Evolutionary conservation across 2,329 filamentous ascomycete species (phyloP), one percentile per base, ranked within the genome.

Genomic region (Kalaharituber pfeilii): DNA sequence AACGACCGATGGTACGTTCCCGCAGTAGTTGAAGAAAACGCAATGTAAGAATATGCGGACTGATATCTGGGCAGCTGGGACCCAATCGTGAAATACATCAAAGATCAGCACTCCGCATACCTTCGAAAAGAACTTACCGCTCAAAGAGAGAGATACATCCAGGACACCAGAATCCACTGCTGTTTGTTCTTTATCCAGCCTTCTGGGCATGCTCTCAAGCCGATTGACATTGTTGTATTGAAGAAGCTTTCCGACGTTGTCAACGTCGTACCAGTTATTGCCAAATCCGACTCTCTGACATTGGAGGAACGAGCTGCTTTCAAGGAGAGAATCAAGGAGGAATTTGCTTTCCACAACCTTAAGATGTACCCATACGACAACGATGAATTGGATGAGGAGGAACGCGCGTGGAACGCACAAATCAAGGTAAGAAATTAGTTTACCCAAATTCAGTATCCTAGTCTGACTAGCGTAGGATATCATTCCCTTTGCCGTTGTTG

Each of bases 301-400:
- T 76, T 95, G 29, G 89, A 98, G 72, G 91, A 98, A 78, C 83
- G 91, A 65, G 80, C 81, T 68, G 85, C 83, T 50, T 98, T 98
- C 81, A 98, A 98, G 80, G 86, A 95, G 52, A 50, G 55, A 70
- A 98, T 98, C 76, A 95, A 94, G 84, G 91, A 96, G 77, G 91
- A 98, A 71, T 98, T 98, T 70, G 76, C 85, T 56, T 98, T 98
- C 83, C 91, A 98, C 80, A 96, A 96, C 77, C 80, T 98, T 67
- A 89, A 94, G 78, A 98, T 98, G 91, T 98, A 94, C 77, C 91
- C 91, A 57, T 98, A 98, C 71, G 91, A 98, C 71, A 96, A 95
- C 69, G 91, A 98, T 66, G 91, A 98, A 76, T 83, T 96, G 65
- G 91, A 98, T 67, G 84, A 91, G 61, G 91, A 98, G 75, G 91